phyloP scores from a whole-genome alignment of 2,329 filamentous ascomycete genomes.

The Simplicillium aogashimaense region DNA sequence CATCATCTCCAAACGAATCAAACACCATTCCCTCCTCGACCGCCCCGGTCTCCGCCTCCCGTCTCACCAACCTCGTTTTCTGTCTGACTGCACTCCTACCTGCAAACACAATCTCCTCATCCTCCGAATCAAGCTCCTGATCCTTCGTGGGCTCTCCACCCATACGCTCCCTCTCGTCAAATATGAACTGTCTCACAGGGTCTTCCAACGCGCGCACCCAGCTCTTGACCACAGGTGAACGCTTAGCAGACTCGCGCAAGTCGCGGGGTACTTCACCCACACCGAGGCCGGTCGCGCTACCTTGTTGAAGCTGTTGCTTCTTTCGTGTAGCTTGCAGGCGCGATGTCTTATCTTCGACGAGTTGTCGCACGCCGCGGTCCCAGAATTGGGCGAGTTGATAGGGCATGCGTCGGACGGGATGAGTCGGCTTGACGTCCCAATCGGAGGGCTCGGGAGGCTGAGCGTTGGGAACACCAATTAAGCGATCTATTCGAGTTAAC shows the following conservation, averaged over 20 bases:
- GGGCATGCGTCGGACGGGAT: slow-evolving; percentile 68
- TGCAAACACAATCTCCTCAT: slow-evolving; percentile 89
- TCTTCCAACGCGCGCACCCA: slow-evolving; percentile 79
- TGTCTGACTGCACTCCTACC: slow-evolving; percentile 52
- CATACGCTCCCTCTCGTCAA: slow-evolving; percentile 28
- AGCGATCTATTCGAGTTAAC: slow-evolving; percentile 53
- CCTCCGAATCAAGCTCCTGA: slow-evolving; percentile 25
- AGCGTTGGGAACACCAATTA: slow-evolving; percentile 77
- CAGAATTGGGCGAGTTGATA: slow-evolving; percentile 85
- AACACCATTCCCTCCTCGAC: slow-evolving; percentile 61
- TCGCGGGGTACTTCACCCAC: slow-evolving; percentile 64
- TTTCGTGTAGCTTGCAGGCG: slow-evolving; percentile 31
- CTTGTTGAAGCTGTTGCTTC: slow-evolving; percentile 31
- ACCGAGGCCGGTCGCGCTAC: slow-evolving; percentile 31
- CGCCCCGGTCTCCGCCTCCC: slow-evolving; percentile 48
- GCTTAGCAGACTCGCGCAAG: slow-evolving; percentile 71
- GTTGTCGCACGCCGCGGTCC: slow-evolving; percentile 50
- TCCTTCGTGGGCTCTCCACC: slow-evolving; percentile 7
- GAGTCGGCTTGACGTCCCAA: slow-evolving; percentile 73
- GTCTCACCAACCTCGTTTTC: slow-evolving; percentile 37
- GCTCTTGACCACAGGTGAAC: slow-evolving; percentile 63
- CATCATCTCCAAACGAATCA: slow-evolving; percentile 67
- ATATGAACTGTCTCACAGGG: slow-evolving; percentile 68
- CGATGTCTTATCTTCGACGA: slow-evolving; percentile 35
- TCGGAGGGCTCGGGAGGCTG: slow-evolving; percentile 74